Base-by-base conservation (phyloP, 176 grass and related monocot species). In the Eleusine indica region DNA sequence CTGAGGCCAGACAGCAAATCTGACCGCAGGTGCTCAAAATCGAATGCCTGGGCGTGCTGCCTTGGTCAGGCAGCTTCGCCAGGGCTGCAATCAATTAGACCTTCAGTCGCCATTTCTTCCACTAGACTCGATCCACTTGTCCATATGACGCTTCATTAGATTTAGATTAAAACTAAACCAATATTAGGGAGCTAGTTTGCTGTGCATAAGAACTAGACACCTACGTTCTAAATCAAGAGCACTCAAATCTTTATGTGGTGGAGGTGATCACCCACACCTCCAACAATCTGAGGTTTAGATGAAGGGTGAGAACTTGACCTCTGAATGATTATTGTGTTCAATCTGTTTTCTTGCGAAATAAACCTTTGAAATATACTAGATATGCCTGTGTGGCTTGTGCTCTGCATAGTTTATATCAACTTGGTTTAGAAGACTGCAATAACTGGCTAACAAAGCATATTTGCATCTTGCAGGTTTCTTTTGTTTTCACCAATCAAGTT, bases 401-500 rank as follows among this genome's bases (percentile, higher is more conserved):
- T 40, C 47, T 60, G 37, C 49, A 44, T 19, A 35, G 9, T 77
- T 80, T 52, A 67, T 61, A 58, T 73, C 66, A 84, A 76, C 28
- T 35, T 86, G 28, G 37, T 76, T 80, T 32, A 73, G 28, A 58
- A 76, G 74, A 73, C 47, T 18, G 16, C 40, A 25, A 60, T 13
- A 71, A 37, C 40, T 81, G 43, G 28, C 44, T 73, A 72, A 88
- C 21, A 77, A 74, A 82, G 67, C 53, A 47, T 60, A 77, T 74
- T 76, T 85, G 32, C 10, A 91, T 82, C 30, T 88, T 92, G 82
- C 87, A 96, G 96, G 87, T 99, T 68, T 91, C 92, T 75, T 99
- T 99, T 89, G 93, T 99, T 87, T 99, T 94, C 79, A 99, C 91
- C 38, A 96, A 99, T 92, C 96, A 99, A 83, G 82, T 99, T 75